phyloP scores from a whole-genome alignment of 306 rosid species.

The Vigna angularis region DNA sequence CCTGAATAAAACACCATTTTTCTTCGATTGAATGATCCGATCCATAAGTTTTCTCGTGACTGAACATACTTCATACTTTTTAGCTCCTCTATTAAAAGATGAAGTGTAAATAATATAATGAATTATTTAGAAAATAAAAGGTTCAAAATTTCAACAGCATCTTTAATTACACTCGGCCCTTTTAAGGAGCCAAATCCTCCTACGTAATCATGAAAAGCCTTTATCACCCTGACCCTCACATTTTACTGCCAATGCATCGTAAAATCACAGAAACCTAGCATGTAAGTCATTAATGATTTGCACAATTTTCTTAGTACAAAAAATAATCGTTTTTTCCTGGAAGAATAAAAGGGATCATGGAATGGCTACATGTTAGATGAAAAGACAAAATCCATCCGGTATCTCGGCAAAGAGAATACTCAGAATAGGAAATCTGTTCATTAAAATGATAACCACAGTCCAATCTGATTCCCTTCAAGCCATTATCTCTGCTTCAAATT shows the following conservation, averaged over 20 bases:
- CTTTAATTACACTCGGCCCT: background rate
- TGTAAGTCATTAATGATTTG: slow-evolving; percentile 57
- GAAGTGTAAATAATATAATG: background rate
- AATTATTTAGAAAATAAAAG: background rate
- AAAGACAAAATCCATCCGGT: slow-evolving; percentile 43
- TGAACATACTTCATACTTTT: background rate
- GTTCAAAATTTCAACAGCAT: background rate
- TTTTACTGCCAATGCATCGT: background rate
- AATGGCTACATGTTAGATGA: slow-evolving; percentile 48
- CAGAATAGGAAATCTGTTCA: slow-evolving; percentile 49
- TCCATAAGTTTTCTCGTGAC: background rate
- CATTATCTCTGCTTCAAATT: slow-evolving; percentile 40
- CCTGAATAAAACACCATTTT: no score
- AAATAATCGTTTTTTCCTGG: slow-evolving; percentile 44
- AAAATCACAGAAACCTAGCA: slow-evolving; percentile 29
- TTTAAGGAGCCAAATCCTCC: background rate
- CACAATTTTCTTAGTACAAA: slow-evolving; percentile 51
- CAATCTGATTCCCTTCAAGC: slow-evolving; percentile 46
- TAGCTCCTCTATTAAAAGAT: background rate
- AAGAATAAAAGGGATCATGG: slow-evolving; percentile 36
- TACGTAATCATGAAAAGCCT: background rate
- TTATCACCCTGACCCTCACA: background rate
- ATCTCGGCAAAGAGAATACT: slow-evolving; percentile 44
- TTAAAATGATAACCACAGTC: slow-evolving; percentile 40
- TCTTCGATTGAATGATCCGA: background rate